Base-by-base conservation (phyloP, 2,329 filamentous ascomycete genomes). In the Metarhizium sp. region DNA sequence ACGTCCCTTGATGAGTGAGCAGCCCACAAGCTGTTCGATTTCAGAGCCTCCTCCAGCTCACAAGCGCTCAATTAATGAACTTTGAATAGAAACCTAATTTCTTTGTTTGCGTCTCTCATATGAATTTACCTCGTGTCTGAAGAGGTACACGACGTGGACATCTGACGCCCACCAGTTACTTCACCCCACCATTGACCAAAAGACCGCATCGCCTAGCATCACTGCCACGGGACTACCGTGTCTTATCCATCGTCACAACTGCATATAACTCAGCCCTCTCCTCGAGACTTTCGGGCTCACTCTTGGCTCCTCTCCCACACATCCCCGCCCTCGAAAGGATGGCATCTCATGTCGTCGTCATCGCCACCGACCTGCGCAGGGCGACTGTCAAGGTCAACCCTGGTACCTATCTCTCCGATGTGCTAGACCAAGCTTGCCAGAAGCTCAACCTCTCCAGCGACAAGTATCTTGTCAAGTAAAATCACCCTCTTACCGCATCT, bases 291-390 rank as follows among this genome's bases (percentile, higher is more conserved):
- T 18, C 18, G 18, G 25, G 8, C 13, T 32, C 36, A 42, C 4
- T n/a, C 29, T 42, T 45, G 16, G 18, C 36, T 36, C 29, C 32
- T 25, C 20, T 29, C 53, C 42, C 20, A 30, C 18, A 54, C 29
- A 34, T 29, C 48, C 20, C 40, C 13, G 4, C 16, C 5, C 36
- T 10, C 34, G 7, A 13, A 63, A 74, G 59, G 61, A 96, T 96
- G 90, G 84, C 90, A 61, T 87, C 91, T 53, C 88, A 94, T 69
- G 90, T 97, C 57, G 87, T 92, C 63, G 90, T 97, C 53, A 85
- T 96, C 61, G 86, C 92, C 69, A 84, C 87, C 43, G 85, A 89
- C 62, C 80, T 92, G 62, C 85, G 88, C 62, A 82, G 90, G 63
- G 82, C 85, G 52, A 88, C 82, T 46, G 78, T 99, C 71, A 95